phyloP scores from a whole-genome alignment of 169 alveolate species.

The Amoebophrya sp. region DNA sequence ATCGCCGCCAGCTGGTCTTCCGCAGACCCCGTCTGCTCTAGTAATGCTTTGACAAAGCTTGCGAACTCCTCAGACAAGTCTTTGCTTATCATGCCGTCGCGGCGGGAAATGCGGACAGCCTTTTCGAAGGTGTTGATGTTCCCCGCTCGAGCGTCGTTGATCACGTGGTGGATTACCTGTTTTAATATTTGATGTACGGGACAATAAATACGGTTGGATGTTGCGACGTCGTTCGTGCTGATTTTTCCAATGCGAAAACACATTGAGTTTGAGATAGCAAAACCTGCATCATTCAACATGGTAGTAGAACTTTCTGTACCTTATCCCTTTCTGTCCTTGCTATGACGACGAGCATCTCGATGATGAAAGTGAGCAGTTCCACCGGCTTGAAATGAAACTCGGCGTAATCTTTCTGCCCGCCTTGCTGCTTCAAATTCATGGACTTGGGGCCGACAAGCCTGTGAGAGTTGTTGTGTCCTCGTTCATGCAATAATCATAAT shows the following conservation, averaged over 20 bases:
- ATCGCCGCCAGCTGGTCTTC: no score
- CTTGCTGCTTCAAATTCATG: conserved; percentile 66
- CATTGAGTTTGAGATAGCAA: no score
- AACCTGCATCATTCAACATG: no score
- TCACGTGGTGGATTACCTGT: neutral
- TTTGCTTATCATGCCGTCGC: neutral
- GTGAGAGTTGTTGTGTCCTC: conserved; percentile 2
- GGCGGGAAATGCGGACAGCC: neutral
- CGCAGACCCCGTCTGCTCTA: no score
- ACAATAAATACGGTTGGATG: no score
- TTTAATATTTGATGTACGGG: neutral
- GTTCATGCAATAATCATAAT: no score
- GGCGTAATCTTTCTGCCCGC: conserved; percentile 39
- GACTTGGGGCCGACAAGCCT: conserved; percentile 72
- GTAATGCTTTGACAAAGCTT: neutral
- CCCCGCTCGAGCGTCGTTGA: neutral
- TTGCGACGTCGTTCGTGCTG: no score
- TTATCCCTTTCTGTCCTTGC: neutral
- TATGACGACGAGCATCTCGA: neutral
- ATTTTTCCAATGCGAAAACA: no score
- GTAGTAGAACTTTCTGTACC: no score
- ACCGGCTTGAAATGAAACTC: conserved; percentile 41
- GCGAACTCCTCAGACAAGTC: neutral
- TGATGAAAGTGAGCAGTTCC: neutral
- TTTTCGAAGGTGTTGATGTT: neutral